Base-by-base conservation (phyloP, 2,329 filamentous ascomycete genomes). In the Fusarium sambucinum region DNA sequence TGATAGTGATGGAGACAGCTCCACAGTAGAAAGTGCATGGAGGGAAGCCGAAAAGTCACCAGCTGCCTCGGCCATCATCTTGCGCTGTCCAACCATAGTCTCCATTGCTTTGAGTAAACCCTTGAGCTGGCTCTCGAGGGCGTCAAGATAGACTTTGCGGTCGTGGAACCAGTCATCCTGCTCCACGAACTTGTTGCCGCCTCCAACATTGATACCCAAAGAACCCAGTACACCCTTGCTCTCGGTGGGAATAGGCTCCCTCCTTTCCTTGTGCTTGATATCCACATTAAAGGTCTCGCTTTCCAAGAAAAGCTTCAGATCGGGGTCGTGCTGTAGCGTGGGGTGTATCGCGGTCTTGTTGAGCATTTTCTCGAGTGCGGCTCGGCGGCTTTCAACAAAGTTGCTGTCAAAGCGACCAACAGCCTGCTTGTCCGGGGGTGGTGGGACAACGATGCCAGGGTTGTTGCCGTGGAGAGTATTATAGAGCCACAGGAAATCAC, bases 81-180 rank as follows among this genome's bases (percentile, higher is more conserved):
- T 97, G 59, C 96, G 90, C 80, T 99, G 96, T 35, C 86, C 86
- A 3, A 99, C 92, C 77, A 99, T 96, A 8, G 89, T 92, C 75
- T 99, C 96, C 81, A 97, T 96, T 19, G 94, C 92, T 80, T 97
- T 98, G 74, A 97, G 86, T 17, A 98, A 84, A 12, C 92, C 90
- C 78, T 94, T 97, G 63, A 97, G 86, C 78, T 98, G 95, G 73
- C 89, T 94, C 76, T 98, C 94, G 37, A 98, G 86, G 6, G 94
- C 94, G 77, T 99, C 96, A 13, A 99, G 87, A 76, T 99, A 99
- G 56, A 98, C 88, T 74, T 91, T 93, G 65, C 96, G 93, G 72
- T 99, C 96, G 74, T 99, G 95, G 81, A 99, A 99, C 96, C 95
- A 99, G 81, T 99, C 96, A 77, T 99, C 96, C 77, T 98, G 96